Evolutionary conservation across 2,329 filamentous ascomycete species (phyloP).

Genomic region (Penicillium freii): DNA sequence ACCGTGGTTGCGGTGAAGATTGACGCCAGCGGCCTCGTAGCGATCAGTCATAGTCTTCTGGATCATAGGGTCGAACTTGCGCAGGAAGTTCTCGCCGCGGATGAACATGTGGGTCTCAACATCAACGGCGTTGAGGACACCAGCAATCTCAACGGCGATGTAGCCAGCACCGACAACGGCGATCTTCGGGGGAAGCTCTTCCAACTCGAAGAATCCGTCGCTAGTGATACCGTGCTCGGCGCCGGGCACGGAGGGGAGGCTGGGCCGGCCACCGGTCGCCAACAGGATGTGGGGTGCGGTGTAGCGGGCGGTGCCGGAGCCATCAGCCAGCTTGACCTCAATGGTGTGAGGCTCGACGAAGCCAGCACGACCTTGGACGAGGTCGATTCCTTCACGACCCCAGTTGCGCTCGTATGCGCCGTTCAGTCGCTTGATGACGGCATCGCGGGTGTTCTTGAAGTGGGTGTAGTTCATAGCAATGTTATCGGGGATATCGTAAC

Average conservation of each 20-base stretch:
- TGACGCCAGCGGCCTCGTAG: constrained; percentile 50
- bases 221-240: constrained; percentile 52
- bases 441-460: constrained; percentile 51
- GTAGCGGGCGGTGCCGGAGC: constrained; percentile 39
- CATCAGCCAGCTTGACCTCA: constrained; percentile 46
- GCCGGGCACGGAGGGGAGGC: constrained; percentile 44
- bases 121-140: constrained; percentile 50
- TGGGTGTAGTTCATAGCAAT: constrained; percentile 45
- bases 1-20: constrained; percentile 48
- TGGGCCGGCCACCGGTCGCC: constrained; percentile 49
- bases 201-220: constrained; percentile 53
- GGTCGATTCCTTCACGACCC: constrained; percentile 50
- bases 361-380: constrained; percentile 49
- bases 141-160: constrained; percentile 53
- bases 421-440: constrained; percentile 47
- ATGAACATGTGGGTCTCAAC: constrained; percentile 54
- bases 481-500: constrained; percentile 47
- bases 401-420: constrained; percentile 52
- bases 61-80: constrained; percentile 54
- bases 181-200: constrained; percentile 51
- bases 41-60: constrained; percentile 52
- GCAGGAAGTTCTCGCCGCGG: constrained; percentile 48
- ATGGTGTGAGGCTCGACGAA: constrained; percentile 48
- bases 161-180: constrained; percentile 53
- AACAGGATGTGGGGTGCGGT: constrained; percentile 50